phyloP scores from a whole-genome alignment of 2,329 filamentous ascomycete species.

The Xylaria sp. region DNA sequence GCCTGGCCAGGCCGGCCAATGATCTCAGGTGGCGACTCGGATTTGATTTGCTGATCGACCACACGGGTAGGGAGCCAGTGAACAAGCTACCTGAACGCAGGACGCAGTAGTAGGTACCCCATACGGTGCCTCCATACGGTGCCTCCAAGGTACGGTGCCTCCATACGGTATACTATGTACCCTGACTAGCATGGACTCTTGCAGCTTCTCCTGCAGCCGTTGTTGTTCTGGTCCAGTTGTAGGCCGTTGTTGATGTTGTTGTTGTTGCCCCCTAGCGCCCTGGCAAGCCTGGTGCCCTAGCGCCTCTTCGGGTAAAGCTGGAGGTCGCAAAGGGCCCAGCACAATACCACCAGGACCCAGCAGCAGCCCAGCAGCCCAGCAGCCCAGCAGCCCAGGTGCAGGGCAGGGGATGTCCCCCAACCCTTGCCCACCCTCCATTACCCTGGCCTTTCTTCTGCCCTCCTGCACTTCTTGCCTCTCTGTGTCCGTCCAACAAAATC shows the following conservation, averaged over 20 bases:
- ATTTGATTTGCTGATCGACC: conserved; percentile 20
- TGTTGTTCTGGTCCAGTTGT: too few species aligned
- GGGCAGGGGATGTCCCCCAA: too few species aligned
- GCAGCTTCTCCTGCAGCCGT: too few species aligned
- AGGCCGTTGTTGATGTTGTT: too few species aligned
- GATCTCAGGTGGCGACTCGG: conserved; percentile 24
- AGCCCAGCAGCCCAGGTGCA: neutral
- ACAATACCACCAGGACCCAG: too few species aligned
- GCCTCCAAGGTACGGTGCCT: too few species aligned
- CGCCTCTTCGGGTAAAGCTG: neutral
- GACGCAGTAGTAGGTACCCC: too few species aligned
- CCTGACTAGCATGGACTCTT: neutral
- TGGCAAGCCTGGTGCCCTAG: neutral
- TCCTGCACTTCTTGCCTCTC: conserved; percentile 8
- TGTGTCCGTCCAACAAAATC: conserved; percentile 32
- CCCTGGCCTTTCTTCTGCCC: conserved; percentile 11
- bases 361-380: too few species aligned
- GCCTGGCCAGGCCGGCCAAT: conserved; percentile 15
- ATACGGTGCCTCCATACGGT: too few species aligned
- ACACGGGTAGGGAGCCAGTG: neutral
- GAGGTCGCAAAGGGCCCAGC: neutral
- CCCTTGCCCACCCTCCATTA: conserved; percentile 23
- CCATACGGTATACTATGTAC: neutral
- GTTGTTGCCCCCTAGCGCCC: neutral
- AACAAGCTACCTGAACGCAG: too few species aligned